These are phyloP conservation scores for Bolboschoenus planiculmis DNA, from an alignment of 176 grass and related monocot genomes.

Conservation along the genomic window DNA sequence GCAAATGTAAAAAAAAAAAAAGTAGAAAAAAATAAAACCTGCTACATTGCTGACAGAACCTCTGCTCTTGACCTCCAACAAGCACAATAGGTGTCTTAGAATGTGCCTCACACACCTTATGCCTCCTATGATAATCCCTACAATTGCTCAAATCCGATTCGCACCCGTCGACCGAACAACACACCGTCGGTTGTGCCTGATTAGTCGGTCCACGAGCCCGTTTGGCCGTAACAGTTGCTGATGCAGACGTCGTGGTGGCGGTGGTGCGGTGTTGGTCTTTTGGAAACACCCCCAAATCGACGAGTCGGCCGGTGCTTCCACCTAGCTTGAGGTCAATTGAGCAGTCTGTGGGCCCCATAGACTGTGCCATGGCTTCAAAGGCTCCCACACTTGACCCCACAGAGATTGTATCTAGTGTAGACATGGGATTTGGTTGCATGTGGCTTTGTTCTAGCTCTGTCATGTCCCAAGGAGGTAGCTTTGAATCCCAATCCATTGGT, in stretches of 20 bases:
- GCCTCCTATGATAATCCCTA: constrained; percentile 78
- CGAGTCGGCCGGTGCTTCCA: background rate
- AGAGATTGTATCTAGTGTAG: background rate
- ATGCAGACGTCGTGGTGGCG: background rate
- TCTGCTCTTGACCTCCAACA: constrained; percentile 58
- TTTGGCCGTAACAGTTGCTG: constrained; percentile 2
- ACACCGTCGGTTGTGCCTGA: constrained; percentile 6
- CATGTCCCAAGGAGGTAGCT: constrained; percentile 38
- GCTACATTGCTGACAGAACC: constrained; percentile 96
- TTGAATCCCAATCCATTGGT: constrained; percentile 63
- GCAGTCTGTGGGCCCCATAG: constrained; percentile 30
- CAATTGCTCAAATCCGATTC: constrained; percentile 59
- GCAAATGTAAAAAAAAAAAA: background rate
- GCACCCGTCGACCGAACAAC: constrained; percentile 69
- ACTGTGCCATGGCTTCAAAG: background rate
- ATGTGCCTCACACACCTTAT: constrained; percentile 83
- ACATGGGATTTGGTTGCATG: constrained; percentile 1
- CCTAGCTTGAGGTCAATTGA: constrained; percentile 33
- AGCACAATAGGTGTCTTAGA: constrained; percentile 75
- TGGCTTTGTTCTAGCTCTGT: constrained; percentile 27
- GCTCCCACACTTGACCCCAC: background rate
- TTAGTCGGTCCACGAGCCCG: constrained; percentile 17
- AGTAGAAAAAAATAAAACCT: constrained; percentile 37
- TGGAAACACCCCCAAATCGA: constrained; percentile 23
- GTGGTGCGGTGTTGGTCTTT: constrained; percentile 6